These are phyloP conservation scores for Starmera stellimalicola DNA, from an alignment of 1,139 yeast species.

Conservation along the genomic window DNA sequence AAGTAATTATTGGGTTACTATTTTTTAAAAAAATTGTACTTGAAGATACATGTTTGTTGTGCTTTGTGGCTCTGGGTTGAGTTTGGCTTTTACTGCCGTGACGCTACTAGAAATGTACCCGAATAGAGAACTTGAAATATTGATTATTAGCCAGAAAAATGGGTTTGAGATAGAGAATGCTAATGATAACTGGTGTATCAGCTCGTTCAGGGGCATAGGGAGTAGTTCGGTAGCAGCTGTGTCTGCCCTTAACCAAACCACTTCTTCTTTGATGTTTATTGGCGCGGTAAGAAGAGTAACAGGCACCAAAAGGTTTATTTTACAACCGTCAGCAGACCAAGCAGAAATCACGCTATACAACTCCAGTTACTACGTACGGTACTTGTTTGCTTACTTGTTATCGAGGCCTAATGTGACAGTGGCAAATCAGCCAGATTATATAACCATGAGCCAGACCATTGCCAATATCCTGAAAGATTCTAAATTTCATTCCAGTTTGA, in stretches of 20 bases:
- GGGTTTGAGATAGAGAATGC: neutral
- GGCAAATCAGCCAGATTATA: neutral
- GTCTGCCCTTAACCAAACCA: neutral
- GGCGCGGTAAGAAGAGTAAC: neutral
- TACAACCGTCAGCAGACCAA: neutral
- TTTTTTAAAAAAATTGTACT: too few species aligned
- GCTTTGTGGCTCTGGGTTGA: constrained; percentile 1
- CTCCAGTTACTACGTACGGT: neutral
- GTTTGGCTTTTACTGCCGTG: neutral
- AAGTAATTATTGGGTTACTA: too few species aligned
- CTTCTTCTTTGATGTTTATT: constrained; percentile 1
- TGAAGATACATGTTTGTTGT: neutral
- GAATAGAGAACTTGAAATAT: neutral
- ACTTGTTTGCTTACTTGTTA: neutral
- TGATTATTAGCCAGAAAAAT: too few species aligned
- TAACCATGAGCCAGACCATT: neutral
- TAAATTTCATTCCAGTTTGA: too few species aligned
- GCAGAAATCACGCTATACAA: neutral
- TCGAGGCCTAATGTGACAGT: neutral
- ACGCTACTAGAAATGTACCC: neutral
- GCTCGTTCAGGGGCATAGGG: neutral
- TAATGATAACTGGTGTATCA: neutral
- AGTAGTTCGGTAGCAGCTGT: neutral
- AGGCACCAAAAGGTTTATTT: too few species aligned
- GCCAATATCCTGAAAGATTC: neutral